Percentiles rank a stretch among this genome's conserved stretches.
These are phyloP conservation scores for Alternaria infectoria DNA, from an alignment of 2,329 filamentous ascomycete species.

Conservation along the genomic window DNA sequence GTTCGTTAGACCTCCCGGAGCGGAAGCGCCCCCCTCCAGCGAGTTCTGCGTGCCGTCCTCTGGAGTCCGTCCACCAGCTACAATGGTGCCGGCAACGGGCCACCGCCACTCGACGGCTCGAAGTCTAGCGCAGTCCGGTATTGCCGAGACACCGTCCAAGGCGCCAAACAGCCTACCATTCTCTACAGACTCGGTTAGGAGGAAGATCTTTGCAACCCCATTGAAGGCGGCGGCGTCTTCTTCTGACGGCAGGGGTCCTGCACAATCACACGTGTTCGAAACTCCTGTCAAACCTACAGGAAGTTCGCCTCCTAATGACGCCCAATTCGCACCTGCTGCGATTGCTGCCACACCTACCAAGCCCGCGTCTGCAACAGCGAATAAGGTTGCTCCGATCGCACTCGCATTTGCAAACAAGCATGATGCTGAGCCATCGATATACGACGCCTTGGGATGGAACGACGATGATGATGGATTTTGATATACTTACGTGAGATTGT, in stretches of 20 bases:
- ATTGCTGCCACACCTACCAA: constrained; percentile 31
- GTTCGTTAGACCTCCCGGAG: constrained; percentile 23
- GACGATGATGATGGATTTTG: constrained; percentile 46
- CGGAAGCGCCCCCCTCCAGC: constrained; percentile 30
- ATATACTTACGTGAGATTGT: constrained; percentile 14
- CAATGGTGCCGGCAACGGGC: constrained; percentile 35
- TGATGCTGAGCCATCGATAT: constrained; percentile 42
- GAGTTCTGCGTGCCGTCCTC: constrained; percentile 51
- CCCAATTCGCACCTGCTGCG: constrained; percentile 10
- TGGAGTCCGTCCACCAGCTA: constrained; percentile 37
- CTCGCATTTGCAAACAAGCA: constrained; percentile 16
- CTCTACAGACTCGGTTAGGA: constrained; percentile 30
- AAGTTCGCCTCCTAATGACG: constrained; percentile 16
- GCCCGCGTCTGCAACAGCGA: neutral
- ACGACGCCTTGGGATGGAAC: constrained; percentile 55
- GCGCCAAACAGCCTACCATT: constrained; percentile 42
- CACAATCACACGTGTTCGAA: constrained; percentile 22
- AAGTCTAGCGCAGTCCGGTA: constrained; percentile 32
- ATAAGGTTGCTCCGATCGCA: constrained; percentile 3
- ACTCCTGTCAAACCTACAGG: constrained; percentile 31
- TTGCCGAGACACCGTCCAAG: constrained; percentile 54
- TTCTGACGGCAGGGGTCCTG: neutral
- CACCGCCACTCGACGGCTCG: constrained; percentile 38
- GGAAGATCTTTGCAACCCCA: constrained; percentile 44
- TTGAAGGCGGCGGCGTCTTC: constrained; percentile 24